Percentiles rank a stretch among this genome's conserved stretches.
phyloP scores from a whole-genome alignment of 345 rosid species.

The Iberis pinnata region DNA sequence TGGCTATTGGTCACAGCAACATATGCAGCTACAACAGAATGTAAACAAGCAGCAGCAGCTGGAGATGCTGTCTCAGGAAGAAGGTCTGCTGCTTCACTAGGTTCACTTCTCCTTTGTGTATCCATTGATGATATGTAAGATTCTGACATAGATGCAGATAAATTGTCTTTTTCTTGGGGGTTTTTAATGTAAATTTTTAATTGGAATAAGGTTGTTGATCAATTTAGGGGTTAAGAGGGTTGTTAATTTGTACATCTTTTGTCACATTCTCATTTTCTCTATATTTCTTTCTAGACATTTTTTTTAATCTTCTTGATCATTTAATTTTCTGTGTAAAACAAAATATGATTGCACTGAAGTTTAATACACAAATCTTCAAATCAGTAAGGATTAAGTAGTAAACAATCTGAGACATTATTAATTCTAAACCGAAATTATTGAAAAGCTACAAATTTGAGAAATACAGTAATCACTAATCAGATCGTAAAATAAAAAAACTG shows the following conservation, averaged over 20 bases:
- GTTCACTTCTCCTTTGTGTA: slow-evolving; percentile 4
- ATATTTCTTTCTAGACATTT: not conserved
- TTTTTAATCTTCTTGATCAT: too few relatives aligned
- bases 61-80: slow-evolving; percentile 15
- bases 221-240: slow-evolving; percentile 1
- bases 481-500: too few relatives aligned
- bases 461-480: too few relatives aligned
- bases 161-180: not conserved
- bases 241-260: slow-evolving; percentile 16
- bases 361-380: too few relatives aligned
- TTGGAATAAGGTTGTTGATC: slow-evolving; percentile 18
- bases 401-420: too few relatives aligned
- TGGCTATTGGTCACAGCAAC: slow-evolving; percentile 80
- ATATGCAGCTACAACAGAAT: too few relatives aligned
- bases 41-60: slow-evolving; percentile 51
- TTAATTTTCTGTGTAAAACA: too few relatives aligned
- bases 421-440: too few relatives aligned
- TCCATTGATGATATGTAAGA: slow-evolving; percentile 12
- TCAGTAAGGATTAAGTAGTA: too few relatives aligned
- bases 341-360: too few relatives aligned
- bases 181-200: slow-evolving; percentile 22
- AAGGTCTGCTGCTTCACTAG: slow-evolving; percentile 38
- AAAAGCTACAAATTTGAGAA: too few relatives aligned
- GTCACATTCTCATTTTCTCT: slow-evolving; percentile 4
- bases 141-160: slow-evolving; percentile 26